Evolutionary conservation across 2,329 filamentous ascomycete species (phyloP), one percentile per base, ranked within the genome.

Genomic region (Colletotrichum brevisporum): DNA sequence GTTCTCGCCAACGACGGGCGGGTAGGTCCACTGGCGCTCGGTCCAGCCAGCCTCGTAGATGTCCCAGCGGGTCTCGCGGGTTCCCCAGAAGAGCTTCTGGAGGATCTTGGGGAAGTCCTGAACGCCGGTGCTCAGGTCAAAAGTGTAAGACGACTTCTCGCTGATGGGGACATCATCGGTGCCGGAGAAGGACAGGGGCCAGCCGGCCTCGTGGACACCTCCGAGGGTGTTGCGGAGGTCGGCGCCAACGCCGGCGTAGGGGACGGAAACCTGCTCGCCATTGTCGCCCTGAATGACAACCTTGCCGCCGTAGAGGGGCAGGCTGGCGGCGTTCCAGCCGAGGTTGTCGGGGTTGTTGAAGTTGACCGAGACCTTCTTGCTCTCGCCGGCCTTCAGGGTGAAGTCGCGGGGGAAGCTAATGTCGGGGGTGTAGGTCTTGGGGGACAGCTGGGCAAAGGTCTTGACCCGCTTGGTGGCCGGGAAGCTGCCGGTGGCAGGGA

Each of bases 221-320:
- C 63, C 67, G 16, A 71, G 62, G 3, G 62, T 70, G 57, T 64
- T 61, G 26, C 66, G 67, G 41, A 71, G 69, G 24, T 70, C 61
- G n/a, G 66, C 69, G 26, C 66, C 69, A 13, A 71, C 66, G 27
- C 74, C 77, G 36, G 73, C 68, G 55, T 85, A 85, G 5, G 82
- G 82, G 39, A 85, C 78, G 16, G 78, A 79, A 6, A 85, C 74
- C 15, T 76, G 73, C 68, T 85, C 83, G 16, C 79, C 80, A 52
- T 82, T 81, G 60, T 77, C 75, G 27, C 79, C 80, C 10, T 75
- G 76, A 45, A 81, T 71, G 16, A 78, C 66, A 48, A 81, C 74
- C 68, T 78, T 79, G 39, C 79, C 79, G 48, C 77, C 77, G 61
- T 80, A 81, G 27, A 80, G 71, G 5, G 78, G 79, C 56, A 81